Base-by-base conservation (phyloP, 2,329 filamentous ascomycete species). In the Alternaria viburni region DNA sequence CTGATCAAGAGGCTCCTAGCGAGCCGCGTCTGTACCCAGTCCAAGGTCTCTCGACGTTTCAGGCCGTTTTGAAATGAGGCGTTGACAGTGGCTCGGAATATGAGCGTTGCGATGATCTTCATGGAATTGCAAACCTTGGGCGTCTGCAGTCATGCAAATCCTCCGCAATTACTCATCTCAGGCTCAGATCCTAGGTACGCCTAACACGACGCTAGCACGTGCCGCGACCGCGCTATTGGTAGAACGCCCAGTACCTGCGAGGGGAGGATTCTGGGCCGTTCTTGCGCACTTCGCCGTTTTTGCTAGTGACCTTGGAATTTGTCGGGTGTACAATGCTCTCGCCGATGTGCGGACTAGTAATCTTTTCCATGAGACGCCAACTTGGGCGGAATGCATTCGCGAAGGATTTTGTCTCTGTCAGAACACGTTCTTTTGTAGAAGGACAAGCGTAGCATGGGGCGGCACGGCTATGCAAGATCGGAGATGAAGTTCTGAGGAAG, bases 141-240 rank as follows among this genome's bases (percentile, higher is more conserved):
- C 46, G 44, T 36, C 21, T 51, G 49, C 36, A 19, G 43, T 55
- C 43, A 45, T 57, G 57, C 45, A 58, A 65, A 65, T 59, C 51
- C 50, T 65, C 59, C 55, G 46, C 62, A 52, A 47, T 56, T 32
- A 55, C 57, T 46, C 11, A 26, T 57, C n/a, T 54, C 49, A 25
- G 50, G 46, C 52, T 59, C 25, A 55, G 62, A 49, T 54, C 19
- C 46, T 44, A 36, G 28, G 46, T 21, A 45, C 21, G 55, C 36
- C 59, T 50, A 52, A 54, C 11, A 43, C 21, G 19, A 11, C 50
- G 55, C 59, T 55, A 62, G 36, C 15, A 28, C 54, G 26, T 44
- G 28, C 50, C 55, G 45, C 30, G 28, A 17, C 62, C 46, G 56
- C 46, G 30, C 62, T 62, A 56, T 36, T 54, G 55, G 51, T 52